A percentile compares a stretch with the other conserved stretches of the same genome.
These are phyloP conservation scores for Raphidocelis subcapitata DNA, from an alignment of 139 green algal genomes.

Conservation along the genomic window DNA sequence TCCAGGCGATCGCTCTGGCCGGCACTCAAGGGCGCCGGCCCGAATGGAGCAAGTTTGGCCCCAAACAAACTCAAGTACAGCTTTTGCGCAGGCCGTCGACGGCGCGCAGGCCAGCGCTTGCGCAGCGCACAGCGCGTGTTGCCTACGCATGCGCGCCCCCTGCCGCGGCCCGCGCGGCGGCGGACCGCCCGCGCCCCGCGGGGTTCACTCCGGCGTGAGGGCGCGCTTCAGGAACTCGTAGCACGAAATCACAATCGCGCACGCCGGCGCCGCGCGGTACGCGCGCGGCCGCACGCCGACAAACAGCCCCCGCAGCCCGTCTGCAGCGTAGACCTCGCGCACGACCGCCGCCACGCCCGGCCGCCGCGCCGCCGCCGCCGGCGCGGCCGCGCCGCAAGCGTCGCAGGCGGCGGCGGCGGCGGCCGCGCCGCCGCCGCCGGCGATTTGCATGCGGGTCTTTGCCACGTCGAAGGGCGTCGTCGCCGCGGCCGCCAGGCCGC, in stretches of 20 bases:
- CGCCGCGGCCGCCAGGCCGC: slow-evolving; percentile 70
- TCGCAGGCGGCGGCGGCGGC: background rate
- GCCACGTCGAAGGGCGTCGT: slow-evolving; percentile 97
- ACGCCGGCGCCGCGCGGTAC: slow-evolving; percentile 76
- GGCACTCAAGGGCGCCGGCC: no score
- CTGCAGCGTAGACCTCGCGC: slow-evolving; percentile 37
- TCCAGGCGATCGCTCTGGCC: no score
- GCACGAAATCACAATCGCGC: slow-evolving; percentile 84
- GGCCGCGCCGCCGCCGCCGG: background rate
- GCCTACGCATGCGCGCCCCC: no score
- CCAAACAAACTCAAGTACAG: no score
- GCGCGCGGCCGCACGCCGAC: slow-evolving; percentile 68
- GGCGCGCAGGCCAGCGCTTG: no score
- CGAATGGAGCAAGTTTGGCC: no score
- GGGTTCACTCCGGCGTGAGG: slow-evolving; percentile 26
- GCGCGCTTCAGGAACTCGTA: slow-evolving; percentile 86
- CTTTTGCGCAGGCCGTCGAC: no score
- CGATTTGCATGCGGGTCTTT: slow-evolving; percentile 88
- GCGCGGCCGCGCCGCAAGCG: background rate
- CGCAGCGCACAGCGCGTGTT: no score
- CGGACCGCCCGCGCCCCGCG: no score
- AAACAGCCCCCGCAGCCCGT: slow-evolving; percentile 79
- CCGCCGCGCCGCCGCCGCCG: background rate
- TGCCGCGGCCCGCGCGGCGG: no score
- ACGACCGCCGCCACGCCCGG: slow-evolving; percentile 34